Evolutionary conservation across 2,329 filamentous ascomycete genomes (phyloP), one percentile per base, ranked within the genome.

Genomic region (Coniochaeta ligniaria): DNA sequence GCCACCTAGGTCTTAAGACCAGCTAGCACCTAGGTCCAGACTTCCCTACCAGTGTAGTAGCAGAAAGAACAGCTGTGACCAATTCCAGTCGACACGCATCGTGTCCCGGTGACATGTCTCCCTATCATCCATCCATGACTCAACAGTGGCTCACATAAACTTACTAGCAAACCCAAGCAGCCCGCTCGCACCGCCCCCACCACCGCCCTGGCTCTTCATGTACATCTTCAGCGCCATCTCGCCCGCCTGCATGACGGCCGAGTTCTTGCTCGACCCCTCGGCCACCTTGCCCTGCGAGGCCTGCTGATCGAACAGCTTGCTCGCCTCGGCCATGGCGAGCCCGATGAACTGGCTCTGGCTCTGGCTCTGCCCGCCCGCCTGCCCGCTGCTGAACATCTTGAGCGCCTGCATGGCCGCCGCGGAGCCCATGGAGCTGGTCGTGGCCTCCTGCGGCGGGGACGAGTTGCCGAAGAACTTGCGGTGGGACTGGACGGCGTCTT

Each of bases 201-300:
- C 73, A 38, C 79, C 76, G 64, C 80, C 74, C 72, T 92, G 82
- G 67, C 83, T 86, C 83, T 96, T 93, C 79, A 96, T 77, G 74
- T 93, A 96, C 85, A 96, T 89, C 83, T 96, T 92, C 68, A 96
- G 74, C 2, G 92, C 93, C 83, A 91, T 89, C 80, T 96, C 88
- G 1, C 87, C 92, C 3, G 93, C 93, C 73, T 87, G 80, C 71
- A 89, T 86, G 55, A 97, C 79, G 57, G 86, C 91, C 56, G 86
- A 87, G 75, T 96, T 86, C 83, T 96, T 96, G 75, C 84, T 89
- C 6, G 88, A 83, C 28, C 82, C 80, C 26, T 80, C 74, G 3
- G 77, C 71, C 22, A 84, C 76, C 66, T 82, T 80, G 66, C 83
- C 83, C 65, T 81, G 73, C 11, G 79, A 74, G 33, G 78, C 72